Percentiles rank a stretch among this genome's conserved stretches.
These are phyloP conservation scores for Anethum foeniculum DNA, from an alignment of 140 eudicot species.

Conservation along the genomic window DNA sequence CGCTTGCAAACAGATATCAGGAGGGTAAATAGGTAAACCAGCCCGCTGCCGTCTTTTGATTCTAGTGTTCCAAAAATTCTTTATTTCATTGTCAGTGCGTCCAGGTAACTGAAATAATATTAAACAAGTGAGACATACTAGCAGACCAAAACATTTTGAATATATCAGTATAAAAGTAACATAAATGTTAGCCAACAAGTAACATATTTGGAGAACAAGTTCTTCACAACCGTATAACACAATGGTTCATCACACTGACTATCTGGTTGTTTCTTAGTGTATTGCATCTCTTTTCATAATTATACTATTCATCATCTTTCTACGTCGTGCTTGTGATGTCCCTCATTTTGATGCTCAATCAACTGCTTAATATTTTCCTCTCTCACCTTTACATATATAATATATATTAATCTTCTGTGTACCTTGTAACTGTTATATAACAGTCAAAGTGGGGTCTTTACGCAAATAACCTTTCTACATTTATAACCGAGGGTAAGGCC, in stretches of 20 bases:
- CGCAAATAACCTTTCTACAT: background rate
- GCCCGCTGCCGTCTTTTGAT: constrained; percentile 75
- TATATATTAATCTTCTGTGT: background rate
- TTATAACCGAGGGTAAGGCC: no score
- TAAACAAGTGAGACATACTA: constrained; percentile 15
- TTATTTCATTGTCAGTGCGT: constrained; percentile 68
- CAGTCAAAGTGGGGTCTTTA: background rate
- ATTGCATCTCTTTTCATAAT: background rate
- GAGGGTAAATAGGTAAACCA: constrained; percentile 66
- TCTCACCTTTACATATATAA: background rate
- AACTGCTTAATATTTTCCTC: background rate
- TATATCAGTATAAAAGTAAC: background rate
- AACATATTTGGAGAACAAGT: background rate
- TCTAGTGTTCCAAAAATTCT: constrained; percentile 71
- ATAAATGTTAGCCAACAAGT: background rate
- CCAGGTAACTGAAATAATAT: constrained; percentile 55
- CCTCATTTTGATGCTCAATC: background rate
- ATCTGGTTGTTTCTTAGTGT: background rate
- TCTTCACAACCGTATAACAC: background rate
- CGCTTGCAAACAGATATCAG: constrained; percentile 43
- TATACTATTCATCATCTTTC: background rate
- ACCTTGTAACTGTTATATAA: background rate
- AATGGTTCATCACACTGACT: background rate
- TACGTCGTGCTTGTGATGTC: background rate
- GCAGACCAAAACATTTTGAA: background rate